These are phyloP conservation scores for Podila minutissima DNA, from an alignment of 192 early-diverging fungal species.

Conservation along the genomic window DNA sequence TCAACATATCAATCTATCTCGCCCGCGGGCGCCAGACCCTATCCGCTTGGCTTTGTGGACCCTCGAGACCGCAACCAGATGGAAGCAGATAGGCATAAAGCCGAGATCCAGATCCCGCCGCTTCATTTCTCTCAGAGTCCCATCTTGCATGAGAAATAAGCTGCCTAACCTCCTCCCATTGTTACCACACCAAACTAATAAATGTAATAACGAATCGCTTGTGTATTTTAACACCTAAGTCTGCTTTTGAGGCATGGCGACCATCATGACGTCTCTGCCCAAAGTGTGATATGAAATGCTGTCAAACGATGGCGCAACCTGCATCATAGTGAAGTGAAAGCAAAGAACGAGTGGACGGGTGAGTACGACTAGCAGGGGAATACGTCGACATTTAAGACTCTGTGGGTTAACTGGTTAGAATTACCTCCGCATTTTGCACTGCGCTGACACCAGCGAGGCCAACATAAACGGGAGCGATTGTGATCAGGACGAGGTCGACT, in stretches of 20 bases:
- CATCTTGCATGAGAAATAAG: slow-evolving; percentile 40
- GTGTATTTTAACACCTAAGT: background rate
- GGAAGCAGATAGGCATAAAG: slow-evolving; percentile 32
- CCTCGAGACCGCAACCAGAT: slow-evolving; percentile 28
- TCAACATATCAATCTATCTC: slow-evolving; percentile 17
- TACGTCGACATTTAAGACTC: no score
- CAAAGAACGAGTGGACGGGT: no score
- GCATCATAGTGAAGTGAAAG: background rate
- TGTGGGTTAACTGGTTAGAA: background rate
- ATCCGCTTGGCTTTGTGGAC: slow-evolving; percentile 36
- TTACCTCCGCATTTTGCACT: slow-evolving; percentile 47
- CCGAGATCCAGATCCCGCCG: slow-evolving; percentile 29
- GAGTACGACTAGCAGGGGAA: no score
- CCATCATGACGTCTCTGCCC: slow-evolving; percentile 43
- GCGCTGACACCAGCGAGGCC: slow-evolving; percentile 69
- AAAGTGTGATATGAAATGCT: slow-evolving; percentile 30
- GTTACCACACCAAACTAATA: background rate
- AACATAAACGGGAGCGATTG: slow-evolving; percentile 75
- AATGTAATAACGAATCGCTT: background rate
- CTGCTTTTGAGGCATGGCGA: slow-evolving; percentile 18
- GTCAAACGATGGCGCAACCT: slow-evolving; percentile 24
- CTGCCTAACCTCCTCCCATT: background rate
- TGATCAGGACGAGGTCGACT: slow-evolving; percentile 69
- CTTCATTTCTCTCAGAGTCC: slow-evolving; percentile 38
- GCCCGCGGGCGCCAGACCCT: slow-evolving; percentile 16